phyloP scores from a whole-genome alignment of 228 moss, liverwort and hornwort genomes.

The Sphagnum fallax region DNA sequence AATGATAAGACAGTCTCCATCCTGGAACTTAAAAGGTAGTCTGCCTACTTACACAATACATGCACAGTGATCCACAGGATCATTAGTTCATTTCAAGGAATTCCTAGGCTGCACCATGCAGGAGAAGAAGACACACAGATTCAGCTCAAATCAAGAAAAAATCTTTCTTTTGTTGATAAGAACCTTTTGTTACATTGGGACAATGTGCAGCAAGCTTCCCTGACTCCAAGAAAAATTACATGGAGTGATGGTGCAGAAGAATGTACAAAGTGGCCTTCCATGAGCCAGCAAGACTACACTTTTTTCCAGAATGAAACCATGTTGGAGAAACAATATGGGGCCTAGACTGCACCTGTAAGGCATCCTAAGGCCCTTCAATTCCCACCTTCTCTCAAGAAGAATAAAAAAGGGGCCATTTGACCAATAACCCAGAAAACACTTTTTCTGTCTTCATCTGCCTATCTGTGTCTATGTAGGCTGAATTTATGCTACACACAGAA shows the following conservation, averaged over 20 bases:
- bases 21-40: no score
- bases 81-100: no score
- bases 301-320: slow-evolving; percentile 9
- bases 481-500: slow-evolving; percentile 11
- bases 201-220: slow-evolving; percentile 16
- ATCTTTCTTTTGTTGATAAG: no score
- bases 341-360: slow-evolving; percentile 1
- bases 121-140: no score
- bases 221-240: slow-evolving; percentile 7
- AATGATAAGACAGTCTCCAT: no score
- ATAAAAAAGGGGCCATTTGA: neutral
- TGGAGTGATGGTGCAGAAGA: slow-evolving; percentile 7
- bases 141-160: no score
- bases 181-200: slow-evolving; percentile 25
- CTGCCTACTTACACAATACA: no score
- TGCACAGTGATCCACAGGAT: no score
- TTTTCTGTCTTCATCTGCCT: no score
- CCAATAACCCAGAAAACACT: neutral
- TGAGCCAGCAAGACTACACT: neutral
- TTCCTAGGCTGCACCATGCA: no score
- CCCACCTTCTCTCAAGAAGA: slow-evolving; percentile 10
- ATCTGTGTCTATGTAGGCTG: slow-evolving; percentile 1
- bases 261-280: neutral
- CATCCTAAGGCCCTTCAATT: neutral
- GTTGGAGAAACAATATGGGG: slow-evolving; percentile 7